These are phyloP conservation scores for Calocybe gangraenosa DNA, from an alignment of 768 basidiomycete genomes.

Conservation along the genomic window DNA sequence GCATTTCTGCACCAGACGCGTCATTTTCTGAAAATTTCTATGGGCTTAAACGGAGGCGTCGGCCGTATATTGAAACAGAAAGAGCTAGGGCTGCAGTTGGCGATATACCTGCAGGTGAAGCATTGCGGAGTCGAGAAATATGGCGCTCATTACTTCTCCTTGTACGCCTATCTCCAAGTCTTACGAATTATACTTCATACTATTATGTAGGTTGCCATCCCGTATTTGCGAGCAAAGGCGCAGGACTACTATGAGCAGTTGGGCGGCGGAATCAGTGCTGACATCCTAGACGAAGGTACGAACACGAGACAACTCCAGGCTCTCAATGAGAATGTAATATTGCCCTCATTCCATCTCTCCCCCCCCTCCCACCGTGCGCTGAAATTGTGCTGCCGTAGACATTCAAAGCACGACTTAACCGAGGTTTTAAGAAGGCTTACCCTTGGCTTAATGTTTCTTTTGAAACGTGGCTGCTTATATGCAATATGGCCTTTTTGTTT, in stretches of 20 bases:
- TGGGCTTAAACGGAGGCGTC: constrained; percentile 76
- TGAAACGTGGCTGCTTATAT: constrained; percentile 79
- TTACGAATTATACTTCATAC: background rate
- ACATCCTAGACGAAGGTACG: constrained; percentile 54
- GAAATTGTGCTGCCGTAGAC: constrained; percentile 34
- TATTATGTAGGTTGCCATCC: constrained; percentile 69
- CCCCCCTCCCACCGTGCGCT: constrained; percentile 5
- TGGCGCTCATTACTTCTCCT: constrained; percentile 76
- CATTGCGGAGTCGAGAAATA: constrained; percentile 62
- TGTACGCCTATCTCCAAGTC: constrained; percentile 39
- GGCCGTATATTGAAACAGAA: constrained; percentile 66
- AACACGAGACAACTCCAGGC: constrained; percentile 39
- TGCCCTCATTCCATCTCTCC: constrained; percentile 3
- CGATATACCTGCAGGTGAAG: constrained; percentile 60
- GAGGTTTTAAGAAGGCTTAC: constrained; percentile 69
- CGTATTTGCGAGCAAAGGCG: constrained; percentile 84
- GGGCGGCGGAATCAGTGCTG: constrained; percentile 75
- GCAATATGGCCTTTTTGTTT: constrained; percentile 89
- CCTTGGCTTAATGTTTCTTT: constrained; percentile 77
- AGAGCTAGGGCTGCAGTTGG: constrained; percentile 65
- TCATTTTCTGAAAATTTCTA: constrained; percentile 97
- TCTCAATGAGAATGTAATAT: constrained; percentile 49
- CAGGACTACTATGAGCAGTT: constrained; percentile 89
- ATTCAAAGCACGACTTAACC: constrained; percentile 47
- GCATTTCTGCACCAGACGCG: constrained; percentile 52